phyloP scores from a whole-genome alignment of 164 flowering plant species.

The Tetracentron sinense region DNA sequence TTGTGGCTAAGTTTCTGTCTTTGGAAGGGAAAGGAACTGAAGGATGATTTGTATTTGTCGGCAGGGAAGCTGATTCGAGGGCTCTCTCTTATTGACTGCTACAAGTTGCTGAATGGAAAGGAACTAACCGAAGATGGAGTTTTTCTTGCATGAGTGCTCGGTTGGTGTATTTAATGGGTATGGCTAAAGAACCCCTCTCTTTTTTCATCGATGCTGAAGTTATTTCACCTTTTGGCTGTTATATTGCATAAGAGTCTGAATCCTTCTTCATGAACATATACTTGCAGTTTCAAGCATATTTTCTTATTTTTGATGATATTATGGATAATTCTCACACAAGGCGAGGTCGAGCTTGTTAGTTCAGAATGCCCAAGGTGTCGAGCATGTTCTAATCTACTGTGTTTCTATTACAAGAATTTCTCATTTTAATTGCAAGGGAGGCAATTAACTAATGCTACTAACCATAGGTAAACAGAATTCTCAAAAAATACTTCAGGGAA shows the following conservation, averaged over 20 bases:
- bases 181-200: neutral
- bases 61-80: constrained; percentile 93
- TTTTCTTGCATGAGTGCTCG: constrained; percentile 69
- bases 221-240: constrained; percentile 1
- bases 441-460: constrained; percentile 14
- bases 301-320: constrained; percentile 95
- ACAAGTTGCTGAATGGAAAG: constrained; percentile 64
- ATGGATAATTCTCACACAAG: constrained; percentile 88
- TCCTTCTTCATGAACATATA: constrained; percentile 2
- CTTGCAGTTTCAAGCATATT: constrained; percentile 91
- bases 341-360: constrained; percentile 96
- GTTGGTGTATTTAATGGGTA: constrained; percentile 99
- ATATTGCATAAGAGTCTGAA: constrained; percentile 8
- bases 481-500: constrained; percentile 66
- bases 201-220: neutral
- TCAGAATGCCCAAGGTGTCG: constrained; percentile 67
- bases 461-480: constrained; percentile 81
- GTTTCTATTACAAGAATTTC: constrained; percentile 2
- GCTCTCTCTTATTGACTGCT: constrained; percentile 88
- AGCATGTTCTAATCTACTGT: neutral
- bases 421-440: neutral
- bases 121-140: constrained; percentile 65
- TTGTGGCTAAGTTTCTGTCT: neutral
- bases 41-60: constrained; percentile 4
- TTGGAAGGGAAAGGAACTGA: neutral